Conservation (phyloP, 306 rosid species). For the Quercus mongolica region DNA sequence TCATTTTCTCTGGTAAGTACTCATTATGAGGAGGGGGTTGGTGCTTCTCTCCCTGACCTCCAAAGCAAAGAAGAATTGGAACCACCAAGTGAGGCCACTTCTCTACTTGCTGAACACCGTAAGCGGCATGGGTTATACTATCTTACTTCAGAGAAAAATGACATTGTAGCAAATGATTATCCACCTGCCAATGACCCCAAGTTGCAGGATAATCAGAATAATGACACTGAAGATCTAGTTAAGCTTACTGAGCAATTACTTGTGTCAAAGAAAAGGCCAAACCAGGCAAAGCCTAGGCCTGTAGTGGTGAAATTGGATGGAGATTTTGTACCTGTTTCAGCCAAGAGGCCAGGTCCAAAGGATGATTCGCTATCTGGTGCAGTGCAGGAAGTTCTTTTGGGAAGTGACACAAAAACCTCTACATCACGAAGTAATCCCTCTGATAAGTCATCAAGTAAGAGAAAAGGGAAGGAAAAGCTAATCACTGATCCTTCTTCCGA, state of each 20-base stretch:
- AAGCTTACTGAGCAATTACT: slow-evolving; percentile 73
- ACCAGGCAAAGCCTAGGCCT: slow-evolving; percentile 77
- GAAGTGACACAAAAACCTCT: slow-evolving; percentile 39
- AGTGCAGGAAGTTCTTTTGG: slow-evolving; percentile 60
- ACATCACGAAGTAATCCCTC: slow-evolving; percentile 35
- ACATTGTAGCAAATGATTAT: slow-evolving; percentile 46
- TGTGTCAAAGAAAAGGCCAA: slow-evolving; percentile 63
- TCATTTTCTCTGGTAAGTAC: slow-evolving; percentile 43
- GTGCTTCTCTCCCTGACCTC: slow-evolving; percentile 35
- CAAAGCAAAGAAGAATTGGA: slow-evolving; percentile 46
- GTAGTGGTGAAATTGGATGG: slow-evolving; percentile 88
- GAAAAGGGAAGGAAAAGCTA: slow-evolving; percentile 65
- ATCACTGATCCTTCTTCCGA: slow-evolving; percentile 34
- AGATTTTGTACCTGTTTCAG: slow-evolving; percentile 41
- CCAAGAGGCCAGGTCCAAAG: slow-evolving; percentile 47
- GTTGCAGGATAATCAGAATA: slow-evolving; percentile 29
- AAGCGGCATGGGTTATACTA: slow-evolving; percentile 87
- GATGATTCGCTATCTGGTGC: slow-evolving; percentile 72
- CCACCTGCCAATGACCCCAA: slow-evolving; percentile 79
- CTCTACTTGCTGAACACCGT: slow-evolving; percentile 76
- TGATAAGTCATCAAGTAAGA: slow-evolving; percentile 47
- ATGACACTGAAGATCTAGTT: slow-evolving; percentile 59
- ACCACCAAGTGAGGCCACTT: slow-evolving; percentile 61
- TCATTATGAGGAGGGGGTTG: slow-evolving; percentile 24
- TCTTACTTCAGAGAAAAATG: slow-evolving; percentile 74